Percentiles rank a stretch among this genome's conserved stretches.
These are phyloP conservation scores for Balakata baccata DNA, from an alignment of 345 rosid species.

Conservation along the genomic window DNA sequence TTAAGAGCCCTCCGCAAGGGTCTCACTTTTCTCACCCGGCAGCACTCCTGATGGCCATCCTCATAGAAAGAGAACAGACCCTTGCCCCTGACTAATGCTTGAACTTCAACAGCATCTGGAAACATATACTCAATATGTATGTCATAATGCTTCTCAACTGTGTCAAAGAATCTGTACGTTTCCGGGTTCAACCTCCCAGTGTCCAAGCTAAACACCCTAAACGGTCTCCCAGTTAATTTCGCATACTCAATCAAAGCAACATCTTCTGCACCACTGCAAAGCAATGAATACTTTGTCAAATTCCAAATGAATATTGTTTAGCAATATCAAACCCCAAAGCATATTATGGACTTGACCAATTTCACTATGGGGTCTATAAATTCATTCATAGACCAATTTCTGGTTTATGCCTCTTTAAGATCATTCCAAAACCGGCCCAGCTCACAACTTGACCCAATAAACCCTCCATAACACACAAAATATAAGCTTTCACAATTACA, in stretches of 20 bases:
- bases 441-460: neutral
- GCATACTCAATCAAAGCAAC: slow-evolving; percentile 95
- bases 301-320: neutral
- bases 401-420: neutral
- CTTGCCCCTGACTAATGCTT: slow-evolving; percentile 80
- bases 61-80: slow-evolving; percentile 92
- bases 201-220: slow-evolving; percentile 87
- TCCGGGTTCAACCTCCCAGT: slow-evolving; percentile 91
- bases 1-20: slow-evolving; percentile 85
- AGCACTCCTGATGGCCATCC: slow-evolving; percentile 97
- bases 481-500: neutral
- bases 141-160: slow-evolving; percentile 73
- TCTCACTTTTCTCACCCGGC: slow-evolving; percentile 94
- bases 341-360: neutral
- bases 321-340: too few species aligned
- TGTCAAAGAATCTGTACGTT: slow-evolving; percentile 65
- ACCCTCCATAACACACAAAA: too few species aligned
- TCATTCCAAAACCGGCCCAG: neutral
- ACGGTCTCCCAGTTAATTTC: slow-evolving; percentile 69
- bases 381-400: too few species aligned
- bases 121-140: slow-evolving; percentile 88
- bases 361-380: neutral
- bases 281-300: neutral
- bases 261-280: slow-evolving; percentile 94
- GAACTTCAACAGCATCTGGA: slow-evolving; percentile 93